A percentile compares a stretch with the other conserved stretches of the same genome.
Conservation (phyloP, 768 basidiomycete genomes). For the Podaxis pistillaris region DNA sequence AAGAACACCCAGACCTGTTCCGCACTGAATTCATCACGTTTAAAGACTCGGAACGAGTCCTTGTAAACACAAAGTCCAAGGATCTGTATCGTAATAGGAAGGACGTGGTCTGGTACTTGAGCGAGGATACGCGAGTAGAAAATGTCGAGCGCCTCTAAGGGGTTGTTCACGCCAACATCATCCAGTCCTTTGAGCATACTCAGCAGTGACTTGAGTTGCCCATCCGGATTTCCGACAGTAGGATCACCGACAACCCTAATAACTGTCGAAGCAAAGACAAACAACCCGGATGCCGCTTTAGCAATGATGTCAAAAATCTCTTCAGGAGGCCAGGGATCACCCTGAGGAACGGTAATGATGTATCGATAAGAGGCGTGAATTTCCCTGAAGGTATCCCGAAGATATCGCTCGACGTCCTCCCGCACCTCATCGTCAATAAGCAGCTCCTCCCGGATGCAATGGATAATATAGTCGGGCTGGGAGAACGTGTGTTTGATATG, state of each 20-base stretch:
- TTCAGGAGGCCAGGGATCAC: not conserved
- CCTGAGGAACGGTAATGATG: not conserved
- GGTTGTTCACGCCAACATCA: not conserved
- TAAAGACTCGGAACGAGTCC: too few species aligned
- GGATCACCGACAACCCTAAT: not conserved
- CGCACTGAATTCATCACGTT: not conserved
- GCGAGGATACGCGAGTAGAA: not conserved
- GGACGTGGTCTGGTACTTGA: not conserved
- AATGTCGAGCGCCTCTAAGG: not conserved
- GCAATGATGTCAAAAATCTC: not conserved
- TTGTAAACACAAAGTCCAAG: not conserved
- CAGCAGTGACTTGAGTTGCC: not conserved
- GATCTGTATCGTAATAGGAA: not conserved
- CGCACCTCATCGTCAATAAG: not conserved
- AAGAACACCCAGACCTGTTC: not conserved
- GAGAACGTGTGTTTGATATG: not conserved
- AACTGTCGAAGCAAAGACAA: not conserved
- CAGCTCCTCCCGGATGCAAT: not conserved
- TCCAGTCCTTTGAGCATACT: not conserved
- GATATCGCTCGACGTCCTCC: not conserved
- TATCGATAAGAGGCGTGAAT: not conserved
- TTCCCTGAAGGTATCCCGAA: not conserved
- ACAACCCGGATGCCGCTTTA: not conserved
- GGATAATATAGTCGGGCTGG: not conserved
- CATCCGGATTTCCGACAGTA: not conserved